Conservation (phyloP, 371 early-diverging fungal species). For the Gilbertella persicaria region DNA sequence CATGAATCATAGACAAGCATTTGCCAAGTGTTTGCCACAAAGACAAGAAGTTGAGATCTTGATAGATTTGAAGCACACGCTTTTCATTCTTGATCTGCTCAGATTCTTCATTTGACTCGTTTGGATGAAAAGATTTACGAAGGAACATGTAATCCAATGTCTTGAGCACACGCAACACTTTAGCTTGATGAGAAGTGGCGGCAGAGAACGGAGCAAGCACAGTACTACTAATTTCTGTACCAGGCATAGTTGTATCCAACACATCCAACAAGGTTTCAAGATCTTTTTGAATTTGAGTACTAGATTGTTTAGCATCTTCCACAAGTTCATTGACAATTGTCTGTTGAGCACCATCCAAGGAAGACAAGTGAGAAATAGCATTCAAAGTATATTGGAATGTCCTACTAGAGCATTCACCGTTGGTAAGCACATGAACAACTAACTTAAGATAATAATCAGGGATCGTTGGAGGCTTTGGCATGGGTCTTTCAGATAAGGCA, state of each 20-base stretch:
- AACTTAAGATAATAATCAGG: slow-evolving; percentile 75
- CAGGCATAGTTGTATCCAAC: slow-evolving; percentile 58
- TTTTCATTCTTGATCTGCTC: slow-evolving; percentile 48
- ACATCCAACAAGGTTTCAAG: slow-evolving; percentile 63
- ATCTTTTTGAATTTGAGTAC: slow-evolving; percentile 67
- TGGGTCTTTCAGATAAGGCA: slow-evolving; percentile 25
- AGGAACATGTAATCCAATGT: slow-evolving; percentile 87
- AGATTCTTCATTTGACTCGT: slow-evolving; percentile 18
- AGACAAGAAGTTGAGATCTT: slow-evolving; percentile 66
- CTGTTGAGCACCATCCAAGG: slow-evolving; percentile 69
- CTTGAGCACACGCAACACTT: slow-evolving; percentile 90
- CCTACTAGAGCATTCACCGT: slow-evolving; percentile 89
- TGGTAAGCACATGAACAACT: slow-evolving; percentile 87
- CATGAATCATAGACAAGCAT: slow-evolving; percentile 73
- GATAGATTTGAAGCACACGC: slow-evolving; percentile 68
- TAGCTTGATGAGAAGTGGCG: slow-evolving; percentile 88
- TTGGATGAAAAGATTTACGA: slow-evolving; percentile 31
- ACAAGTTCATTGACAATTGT: slow-evolving; percentile 80
- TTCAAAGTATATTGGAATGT: slow-evolving; percentile 92
- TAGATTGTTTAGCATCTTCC: slow-evolving; percentile 70
- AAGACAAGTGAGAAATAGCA: slow-evolving; percentile 86
- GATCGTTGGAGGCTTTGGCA: slow-evolving; percentile 70
- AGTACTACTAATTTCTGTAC: slow-evolving; percentile 64
- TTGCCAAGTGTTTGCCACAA: slow-evolving; percentile 85
- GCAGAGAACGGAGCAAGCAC: slow-evolving; percentile 76